Conservation (phyloP, 202 grass and related monocot species). For the Brachypodium distachyon region DNA sequence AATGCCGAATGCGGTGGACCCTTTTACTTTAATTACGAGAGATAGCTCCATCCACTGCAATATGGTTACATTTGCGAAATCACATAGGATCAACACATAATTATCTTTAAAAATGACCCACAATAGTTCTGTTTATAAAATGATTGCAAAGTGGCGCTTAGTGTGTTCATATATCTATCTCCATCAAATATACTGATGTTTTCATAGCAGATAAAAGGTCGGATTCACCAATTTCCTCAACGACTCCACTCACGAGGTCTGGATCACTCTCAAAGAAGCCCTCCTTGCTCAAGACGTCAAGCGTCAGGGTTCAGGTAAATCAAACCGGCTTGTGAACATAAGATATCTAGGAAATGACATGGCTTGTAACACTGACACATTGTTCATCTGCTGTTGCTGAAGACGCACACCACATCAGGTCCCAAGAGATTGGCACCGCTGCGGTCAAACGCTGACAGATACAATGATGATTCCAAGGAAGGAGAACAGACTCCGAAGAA, state of each 20-base stretch:
- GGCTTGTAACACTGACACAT: neutral
- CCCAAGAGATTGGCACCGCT: slow-evolving; percentile 57
- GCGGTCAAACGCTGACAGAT: slow-evolving; percentile 55
- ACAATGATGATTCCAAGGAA: slow-evolving; percentile 29
- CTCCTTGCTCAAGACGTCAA: slow-evolving; percentile 75
- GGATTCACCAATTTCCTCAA: slow-evolving; percentile 29
- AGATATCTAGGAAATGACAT: neutral
- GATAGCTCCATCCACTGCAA: too few species aligned
- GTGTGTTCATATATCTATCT: neutral
- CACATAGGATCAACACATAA: too few species aligned
- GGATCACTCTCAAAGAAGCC: slow-evolving; percentile 57
- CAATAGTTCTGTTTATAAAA: neutral
- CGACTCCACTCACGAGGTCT: slow-evolving; percentile 41
- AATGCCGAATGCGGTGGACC: too few species aligned
- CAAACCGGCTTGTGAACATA: neutral
- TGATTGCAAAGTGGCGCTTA: neutral
- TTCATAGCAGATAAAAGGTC: slow-evolving; percentile 52
- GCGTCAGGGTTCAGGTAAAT: slow-evolving; percentile 69
- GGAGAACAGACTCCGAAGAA: slow-evolving; percentile 60
- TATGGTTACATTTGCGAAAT: too few species aligned
- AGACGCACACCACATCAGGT: slow-evolving; percentile 29
- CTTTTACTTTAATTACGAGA: too few species aligned
- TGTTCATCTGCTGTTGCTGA: neutral
- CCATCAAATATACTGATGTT: neutral
- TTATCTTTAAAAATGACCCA: too few species aligned